Evolutionary conservation across 805 yeast genomes (phyloP), one percentile per base, ranked within the genome.

Genomic region (Yueomyces sp.): DNA sequence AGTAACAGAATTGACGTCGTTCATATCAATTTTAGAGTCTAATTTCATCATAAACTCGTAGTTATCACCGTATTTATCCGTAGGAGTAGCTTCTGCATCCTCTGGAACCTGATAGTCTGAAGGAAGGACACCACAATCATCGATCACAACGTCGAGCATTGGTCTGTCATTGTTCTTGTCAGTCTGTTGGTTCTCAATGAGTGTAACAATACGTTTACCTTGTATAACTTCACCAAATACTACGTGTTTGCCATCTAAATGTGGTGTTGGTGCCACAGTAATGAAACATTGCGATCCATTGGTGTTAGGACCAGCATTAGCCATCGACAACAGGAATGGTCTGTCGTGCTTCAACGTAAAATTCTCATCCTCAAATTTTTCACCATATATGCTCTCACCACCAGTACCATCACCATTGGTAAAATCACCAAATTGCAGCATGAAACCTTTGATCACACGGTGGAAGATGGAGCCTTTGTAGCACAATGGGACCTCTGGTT

Each of bases 371-470:
- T 85, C 95, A 53, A 83, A 83, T 59, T 81, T 81, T 51, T 81
- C 88, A 29, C 92, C 92, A 56, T 83, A 83, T 49, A 83, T 83
- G 36, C 85, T 78, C 59, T 79, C 85, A 43, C 92, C 92, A 38
- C 92, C 92, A 9, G 87, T 79, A 36, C 87, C 87, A 52, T 78
- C 67, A 43, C 72, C 74, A 41, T 61, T 65, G n/a, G 85, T 80
- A 65, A 86, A 87, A 60, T 87, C 96, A 53, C 96, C 96, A 61
- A 95, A 95, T 67, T 87, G 96, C 54, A 85, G 74, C 96, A 87
- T 87, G 57, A 87, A 87, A 46, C 76, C 76, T 59, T 80, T 78
- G 63, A 90, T 92, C 36, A 92, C 85, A 49, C 98, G 75, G 66
- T 90, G 98, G 72, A 90, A 90, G n/a, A 71, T 64, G n/a, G 94